Evolutionary conservation across 768 basidiomycete species (phyloP), one percentile per base, ranked within the genome.

Genomic region (Boletus tomentosulus): DNA sequence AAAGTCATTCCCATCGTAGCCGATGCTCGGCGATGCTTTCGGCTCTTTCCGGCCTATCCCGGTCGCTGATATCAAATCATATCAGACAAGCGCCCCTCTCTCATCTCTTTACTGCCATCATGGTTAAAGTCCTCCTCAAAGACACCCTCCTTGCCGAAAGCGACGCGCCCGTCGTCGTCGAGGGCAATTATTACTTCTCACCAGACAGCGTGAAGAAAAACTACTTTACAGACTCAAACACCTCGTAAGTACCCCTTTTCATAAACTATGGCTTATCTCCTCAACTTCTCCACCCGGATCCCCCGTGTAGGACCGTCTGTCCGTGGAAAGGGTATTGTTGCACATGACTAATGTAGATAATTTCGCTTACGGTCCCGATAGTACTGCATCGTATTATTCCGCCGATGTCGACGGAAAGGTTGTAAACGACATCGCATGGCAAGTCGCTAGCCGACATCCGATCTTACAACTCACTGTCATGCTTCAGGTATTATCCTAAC

Each of bases 101-200:
- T 47, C 25, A 28, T 45, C 30, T 19, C 27, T 28, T 28, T 31
- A 24, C 4, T 30, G 1, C 43, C 50, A 31, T 12, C 56, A 70
- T 63, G 66, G 66, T 86, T 75, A 81, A 78, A 69, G 85, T 80
- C 28, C 70, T 73, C 3, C 61, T 83, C 54, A 71, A 82, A 60
- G 78, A 75, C 25, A 67, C 67, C 12, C 67, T 77, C 13, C 74
- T 91, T 60, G 88, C 88, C 1, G 78, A 87, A 50, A 80, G 78
- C 7, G 68, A 74, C 57, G 67, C 73, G 0, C 83, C 87, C 0
- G 69, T 81, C 34, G 65, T 79, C 6, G 76, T 90, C 44, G 86
- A 89, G 60, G 78, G 78, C 12, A 89, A 86, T 57, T 81, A 86
- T 57, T 89, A 89, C 70, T 90, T 90, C 65, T 86, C 89, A 4